These are phyloP conservation scores for Turritis glabra DNA, from an alignment of 345 rosid genomes.

Conservation along the genomic window DNA sequence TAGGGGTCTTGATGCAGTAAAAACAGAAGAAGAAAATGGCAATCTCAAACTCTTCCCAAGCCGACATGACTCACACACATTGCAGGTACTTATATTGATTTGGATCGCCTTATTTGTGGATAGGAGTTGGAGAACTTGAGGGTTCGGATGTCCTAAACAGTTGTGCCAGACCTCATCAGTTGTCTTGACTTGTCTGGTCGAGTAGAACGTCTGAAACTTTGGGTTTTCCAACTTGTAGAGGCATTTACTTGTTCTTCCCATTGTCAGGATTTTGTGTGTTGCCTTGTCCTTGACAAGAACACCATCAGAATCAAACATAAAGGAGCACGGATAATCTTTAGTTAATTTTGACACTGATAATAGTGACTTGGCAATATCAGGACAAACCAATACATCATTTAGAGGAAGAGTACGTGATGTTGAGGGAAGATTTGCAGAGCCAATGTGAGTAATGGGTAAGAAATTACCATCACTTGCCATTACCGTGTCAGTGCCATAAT, in stretches of 20 bases:
- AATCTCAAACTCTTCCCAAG: not conserved
- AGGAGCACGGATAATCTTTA: not conserved
- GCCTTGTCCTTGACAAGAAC: not conserved
- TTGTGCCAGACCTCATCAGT: not conserved
- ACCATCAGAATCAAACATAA: not conserved
- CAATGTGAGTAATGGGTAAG: not conserved
- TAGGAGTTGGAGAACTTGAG: not conserved
- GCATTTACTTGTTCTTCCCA: not conserved
- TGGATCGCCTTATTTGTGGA: not conserved
- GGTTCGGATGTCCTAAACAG: not conserved
- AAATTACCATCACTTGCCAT: not conserved
- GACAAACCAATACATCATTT: not conserved
- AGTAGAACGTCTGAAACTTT: not conserved
- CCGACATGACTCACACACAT: not conserved
- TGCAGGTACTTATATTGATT: not conserved
- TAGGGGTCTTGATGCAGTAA: not conserved
- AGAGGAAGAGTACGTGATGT: not conserved
- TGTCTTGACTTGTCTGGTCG: not conserved
- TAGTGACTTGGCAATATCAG: not conserved
- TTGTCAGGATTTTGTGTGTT: rapidly evolving
- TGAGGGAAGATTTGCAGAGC: not conserved
- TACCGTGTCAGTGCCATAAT: not conserved
- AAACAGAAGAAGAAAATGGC: not conserved
- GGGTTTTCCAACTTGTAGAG: not conserved
- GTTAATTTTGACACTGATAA: not conserved